Percentiles rank a stretch among this genome's conserved stretches.
Conservation (phyloP, 2,329 filamentous ascomycete species). For the Lasiodiplodia citricola region DNA sequence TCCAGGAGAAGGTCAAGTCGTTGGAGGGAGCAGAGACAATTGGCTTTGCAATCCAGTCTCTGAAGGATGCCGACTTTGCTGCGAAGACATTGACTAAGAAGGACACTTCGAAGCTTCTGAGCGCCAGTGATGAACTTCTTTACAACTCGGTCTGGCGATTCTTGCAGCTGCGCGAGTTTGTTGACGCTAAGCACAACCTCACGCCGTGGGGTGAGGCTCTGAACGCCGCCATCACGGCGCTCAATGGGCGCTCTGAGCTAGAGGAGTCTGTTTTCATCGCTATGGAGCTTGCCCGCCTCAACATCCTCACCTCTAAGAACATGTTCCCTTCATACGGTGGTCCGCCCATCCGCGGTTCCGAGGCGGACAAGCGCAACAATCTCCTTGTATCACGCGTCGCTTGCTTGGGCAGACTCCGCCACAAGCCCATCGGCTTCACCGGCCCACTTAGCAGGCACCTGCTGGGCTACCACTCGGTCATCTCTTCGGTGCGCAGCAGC, state of each 20-base stretch:
- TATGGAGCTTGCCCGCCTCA: constrained; percentile 82
- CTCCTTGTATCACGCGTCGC: constrained; percentile 86
- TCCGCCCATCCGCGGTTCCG: constrained; percentile 64
- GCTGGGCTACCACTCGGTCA: constrained; percentile 82
- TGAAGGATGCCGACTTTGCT: constrained; percentile 73
- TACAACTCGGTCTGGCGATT: constrained; percentile 86
- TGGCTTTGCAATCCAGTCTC: constrained; percentile 58
- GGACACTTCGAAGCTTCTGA: constrained; percentile 51
- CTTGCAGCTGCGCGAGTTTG: constrained; percentile 84
- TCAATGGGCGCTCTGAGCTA: constrained; percentile 64
- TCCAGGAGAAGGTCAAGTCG: constrained; percentile 50
- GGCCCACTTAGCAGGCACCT: constrained; percentile 91
- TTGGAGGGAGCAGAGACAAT: constrained; percentile 45
- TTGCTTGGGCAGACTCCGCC: constrained; percentile 79
- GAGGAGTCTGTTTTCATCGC: constrained; percentile 83
- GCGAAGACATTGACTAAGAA: constrained; percentile 69
- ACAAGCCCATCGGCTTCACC: constrained; percentile 88
- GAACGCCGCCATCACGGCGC: constrained; percentile 67
- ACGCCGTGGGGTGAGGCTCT: constrained; percentile 85
- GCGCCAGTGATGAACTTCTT: constrained; percentile 72
- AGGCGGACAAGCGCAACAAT: constrained; percentile 77
- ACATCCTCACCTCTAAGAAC: constrained; percentile 74
- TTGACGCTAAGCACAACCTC: constrained; percentile 77
- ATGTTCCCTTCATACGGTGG: constrained; percentile 64
- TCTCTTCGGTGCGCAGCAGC: constrained; percentile 76